These are phyloP conservation scores for Pseudogymnoascus sp. DNA, from an alignment of 2,329 filamentous ascomycete species.

Conservation along the genomic window DNA sequence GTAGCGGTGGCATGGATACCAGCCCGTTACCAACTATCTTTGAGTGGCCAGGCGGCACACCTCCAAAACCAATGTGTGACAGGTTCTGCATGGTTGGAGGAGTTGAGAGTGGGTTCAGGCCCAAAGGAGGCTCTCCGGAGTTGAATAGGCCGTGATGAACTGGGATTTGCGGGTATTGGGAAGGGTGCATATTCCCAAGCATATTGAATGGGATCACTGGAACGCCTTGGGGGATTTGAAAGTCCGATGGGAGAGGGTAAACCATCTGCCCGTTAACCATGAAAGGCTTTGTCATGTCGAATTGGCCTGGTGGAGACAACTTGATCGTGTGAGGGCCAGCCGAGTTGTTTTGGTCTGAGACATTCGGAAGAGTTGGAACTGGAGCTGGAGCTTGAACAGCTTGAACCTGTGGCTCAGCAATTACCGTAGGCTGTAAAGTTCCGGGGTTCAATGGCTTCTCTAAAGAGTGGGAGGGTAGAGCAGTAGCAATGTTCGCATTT, in stretches of 20 bases:
- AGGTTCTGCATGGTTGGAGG: neutral
- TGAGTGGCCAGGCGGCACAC: neutral
- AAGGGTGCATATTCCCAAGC: conserved; percentile 18
- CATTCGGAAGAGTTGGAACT: neutral
- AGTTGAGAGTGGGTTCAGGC: neutral
- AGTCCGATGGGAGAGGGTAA: conserved; percentile 22
- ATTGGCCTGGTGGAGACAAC: conserved; percentile 27
- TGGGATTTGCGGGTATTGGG: conserved; percentile 10
- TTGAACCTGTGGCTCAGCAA: neutral
- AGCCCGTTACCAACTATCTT: neutral
- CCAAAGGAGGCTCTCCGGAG: neutral
- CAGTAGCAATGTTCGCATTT: conserved; percentile 4
- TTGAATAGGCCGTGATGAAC: neutral
- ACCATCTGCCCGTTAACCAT: conserved; percentile 22
- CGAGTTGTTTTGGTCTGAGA: neutral
- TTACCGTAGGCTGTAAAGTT: neutral
- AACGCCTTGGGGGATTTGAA: conserved; percentile 19
- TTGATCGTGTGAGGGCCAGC: conserved; percentile 20
- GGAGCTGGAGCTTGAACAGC: neutral
- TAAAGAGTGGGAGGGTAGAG: neutral
- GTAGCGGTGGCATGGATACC: neutral
- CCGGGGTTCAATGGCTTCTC: neutral
- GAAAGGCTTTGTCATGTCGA: conserved; percentile 28
- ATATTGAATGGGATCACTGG: conserved; percentile 21
- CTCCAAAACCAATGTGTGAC: neutral